phyloP scores from a whole-genome alignment of 1,284 basidiomycete species.

The Mrakiaceae sp. region DNA sequence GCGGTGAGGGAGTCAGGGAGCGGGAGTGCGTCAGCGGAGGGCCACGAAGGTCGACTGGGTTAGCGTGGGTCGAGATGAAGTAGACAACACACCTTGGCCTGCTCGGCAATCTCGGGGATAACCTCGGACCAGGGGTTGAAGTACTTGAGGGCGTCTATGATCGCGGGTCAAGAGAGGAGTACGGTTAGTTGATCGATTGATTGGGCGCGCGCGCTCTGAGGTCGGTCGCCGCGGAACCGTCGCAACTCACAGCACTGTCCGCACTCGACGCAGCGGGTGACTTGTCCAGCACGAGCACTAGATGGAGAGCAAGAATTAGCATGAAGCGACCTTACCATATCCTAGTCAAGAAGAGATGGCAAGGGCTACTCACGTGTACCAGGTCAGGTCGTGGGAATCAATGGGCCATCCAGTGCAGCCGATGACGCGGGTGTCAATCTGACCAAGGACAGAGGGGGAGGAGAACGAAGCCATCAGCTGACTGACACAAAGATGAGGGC shows the following conservation, averaged over 20 bases:
- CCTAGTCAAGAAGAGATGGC: too few species aligned
- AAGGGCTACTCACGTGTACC: conserved; percentile 45
- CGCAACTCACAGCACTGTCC: conserved; percentile 58
- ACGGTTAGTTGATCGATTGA: neutral
- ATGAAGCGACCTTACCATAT: too few species aligned
- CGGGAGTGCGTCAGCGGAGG: too few species aligned
- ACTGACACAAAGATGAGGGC: neutral
- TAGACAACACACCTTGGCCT: neutral
- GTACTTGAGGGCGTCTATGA: conserved; percentile 13
- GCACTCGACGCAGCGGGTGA: conserved; percentile 75
- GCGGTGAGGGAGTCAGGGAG: too few species aligned
- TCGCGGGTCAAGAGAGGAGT: neutral
- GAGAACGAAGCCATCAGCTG: too few species aligned
- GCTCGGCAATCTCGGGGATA: conserved; percentile 15
- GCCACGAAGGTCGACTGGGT: neutral
- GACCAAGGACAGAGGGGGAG: neutral
- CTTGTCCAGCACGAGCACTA: conserved; percentile 50
- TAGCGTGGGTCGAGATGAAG: neutral
- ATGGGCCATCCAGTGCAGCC: conserved; percentile 86
- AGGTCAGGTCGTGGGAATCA: conserved; percentile 81
- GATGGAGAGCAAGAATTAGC: conserved; percentile 17
- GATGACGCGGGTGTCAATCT: conserved; percentile 67
- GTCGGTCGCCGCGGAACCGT: neutral
- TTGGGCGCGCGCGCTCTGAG: neutral
- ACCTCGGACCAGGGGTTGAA: conserved; percentile 17